Evolutionary conservation across 441 rosid genomes (phyloP), one percentile per base, ranked within the genome.

Genomic region (Erysimum pusillum): DNA sequence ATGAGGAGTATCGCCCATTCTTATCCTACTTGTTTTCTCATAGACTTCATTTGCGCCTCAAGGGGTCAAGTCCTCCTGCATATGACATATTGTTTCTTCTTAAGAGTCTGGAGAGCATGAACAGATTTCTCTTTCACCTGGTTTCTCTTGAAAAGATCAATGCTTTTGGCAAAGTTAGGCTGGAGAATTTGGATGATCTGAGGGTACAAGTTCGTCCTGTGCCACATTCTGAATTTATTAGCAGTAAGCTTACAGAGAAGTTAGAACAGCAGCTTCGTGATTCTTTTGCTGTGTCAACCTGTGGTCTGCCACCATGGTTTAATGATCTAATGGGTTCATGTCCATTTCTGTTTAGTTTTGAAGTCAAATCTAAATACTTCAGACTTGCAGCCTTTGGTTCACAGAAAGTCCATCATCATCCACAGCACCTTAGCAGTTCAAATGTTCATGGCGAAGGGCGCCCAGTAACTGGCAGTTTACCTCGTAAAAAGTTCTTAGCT

Each of bases 201-300:
- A 88, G 75, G 83, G 91, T 89, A 38, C 73, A 39, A 22, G 81
- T 81, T 80, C 78, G 61, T 74, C 86, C 89, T 34, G 83, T 90
- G 59, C 83, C 87, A 54, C 89, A 92, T 74, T 79, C 80, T 73
- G 96, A 87, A 69, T 94, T 93, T 82, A 91, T 92, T 76, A 92
- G 84, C 85, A 79, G 80, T 83, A 96, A 90, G 84, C 87, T 96
- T 83, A 90, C 98, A 15, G 98, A 94, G 84, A 96, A 96, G 81
- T 83, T 96, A 75, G 98, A 93, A 83, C 98, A 91, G 83, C 98
- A 93, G 84, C 85, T 96, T 89, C 88, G 89, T 45, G 98, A 92
- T 83, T 67, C 89, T 18, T 84, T 93, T 74, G 91, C 92, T 67
- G 73, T 89, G 71, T 90, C 95, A 3, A 80, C 76, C 25, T 90